phyloP scores from a whole-genome alignment of 208 protist genomes.

The Leishmania guyanensis region DNA sequence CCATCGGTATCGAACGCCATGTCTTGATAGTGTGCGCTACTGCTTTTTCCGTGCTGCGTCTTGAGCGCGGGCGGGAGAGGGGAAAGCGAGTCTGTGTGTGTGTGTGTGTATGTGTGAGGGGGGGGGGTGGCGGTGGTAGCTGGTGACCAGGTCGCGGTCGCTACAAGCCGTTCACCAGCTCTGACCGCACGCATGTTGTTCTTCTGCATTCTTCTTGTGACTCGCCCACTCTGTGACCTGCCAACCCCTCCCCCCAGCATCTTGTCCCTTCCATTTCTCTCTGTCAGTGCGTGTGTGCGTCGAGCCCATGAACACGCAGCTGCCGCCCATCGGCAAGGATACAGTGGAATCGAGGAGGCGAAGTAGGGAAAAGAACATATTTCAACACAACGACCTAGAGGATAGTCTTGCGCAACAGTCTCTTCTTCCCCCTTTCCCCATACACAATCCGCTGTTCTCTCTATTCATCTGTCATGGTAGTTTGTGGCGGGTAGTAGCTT shows the following conservation, averaged over 20 bases:
- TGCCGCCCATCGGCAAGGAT: no score
- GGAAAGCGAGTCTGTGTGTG: no score
- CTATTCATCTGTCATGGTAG: not conserved
- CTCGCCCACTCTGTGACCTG: not conserved
- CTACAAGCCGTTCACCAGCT: not conserved
- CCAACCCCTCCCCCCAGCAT: no score
- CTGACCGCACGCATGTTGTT: not conserved
- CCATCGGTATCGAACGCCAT: not conserved
- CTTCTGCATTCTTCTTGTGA: not conserved
- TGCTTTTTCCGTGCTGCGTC: not conserved
- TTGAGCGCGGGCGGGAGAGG: not conserved
- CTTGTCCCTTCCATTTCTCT: no score
- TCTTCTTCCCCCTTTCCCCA: not conserved
- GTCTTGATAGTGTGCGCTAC: not conserved
- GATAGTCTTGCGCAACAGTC: no score
- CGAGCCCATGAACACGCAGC: not conserved
- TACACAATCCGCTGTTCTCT: not conserved
- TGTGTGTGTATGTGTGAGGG: not conserved
- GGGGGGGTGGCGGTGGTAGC: not conserved
- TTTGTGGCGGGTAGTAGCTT: not conserved
- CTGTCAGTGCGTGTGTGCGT: not conserved
- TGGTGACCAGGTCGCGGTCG: no score
- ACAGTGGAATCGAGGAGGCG: no score
- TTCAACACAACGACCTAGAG: no score
- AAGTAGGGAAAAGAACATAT: no score